Conservation (phyloP, 73 alveolate species). For the Paraurostyla sp. region DNA sequence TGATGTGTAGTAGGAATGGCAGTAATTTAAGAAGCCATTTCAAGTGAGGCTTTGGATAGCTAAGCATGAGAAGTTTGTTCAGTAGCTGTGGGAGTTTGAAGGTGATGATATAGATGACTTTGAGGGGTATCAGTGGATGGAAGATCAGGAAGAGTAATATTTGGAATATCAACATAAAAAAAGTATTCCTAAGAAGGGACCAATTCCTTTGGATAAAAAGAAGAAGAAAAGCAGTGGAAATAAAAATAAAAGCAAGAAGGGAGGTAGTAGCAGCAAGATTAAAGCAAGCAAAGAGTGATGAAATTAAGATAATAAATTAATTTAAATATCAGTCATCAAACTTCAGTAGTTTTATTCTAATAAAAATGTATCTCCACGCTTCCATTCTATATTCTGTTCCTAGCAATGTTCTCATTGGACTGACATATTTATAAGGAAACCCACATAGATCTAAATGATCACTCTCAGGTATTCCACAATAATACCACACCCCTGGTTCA, state of each 20-base stretch:
- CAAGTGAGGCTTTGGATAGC: conserved; percentile 32
- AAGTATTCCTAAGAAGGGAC: conserved; percentile 45
- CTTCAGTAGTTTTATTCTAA: conserved; percentile 35
- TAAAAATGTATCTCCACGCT: conserved; percentile 30
- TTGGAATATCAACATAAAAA: conserved; percentile 34
- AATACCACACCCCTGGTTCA: conserved; percentile 64
- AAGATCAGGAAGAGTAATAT: conserved; percentile 39
- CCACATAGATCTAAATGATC: conserved; percentile 69
- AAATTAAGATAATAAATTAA: too few species aligned
- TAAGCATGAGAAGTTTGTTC: conserved; percentile 47
- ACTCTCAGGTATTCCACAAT: conserved; percentile 37
- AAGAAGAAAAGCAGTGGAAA: conserved; percentile 17
- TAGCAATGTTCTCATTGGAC: conserved; percentile 22
- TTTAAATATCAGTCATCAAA: background rate
- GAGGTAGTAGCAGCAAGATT: too few species aligned
- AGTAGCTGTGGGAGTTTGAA: conserved; percentile 48
- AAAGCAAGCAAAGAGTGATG: too few species aligned
- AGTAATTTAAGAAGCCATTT: conserved; percentile 21
- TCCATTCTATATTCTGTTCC: conserved; percentile 36
- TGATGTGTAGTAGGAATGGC: too few species aligned
- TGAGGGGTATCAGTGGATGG: conserved; percentile 62
- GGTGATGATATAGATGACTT: conserved; percentile 59
- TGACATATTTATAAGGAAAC: conserved; percentile 19
- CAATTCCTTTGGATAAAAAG: conserved; percentile 48
- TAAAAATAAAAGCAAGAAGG: conserved; percentile 25